phyloP scores from a whole-genome alignment of 176 grass and related monocot species.

The Luzula sylvatica region DNA sequence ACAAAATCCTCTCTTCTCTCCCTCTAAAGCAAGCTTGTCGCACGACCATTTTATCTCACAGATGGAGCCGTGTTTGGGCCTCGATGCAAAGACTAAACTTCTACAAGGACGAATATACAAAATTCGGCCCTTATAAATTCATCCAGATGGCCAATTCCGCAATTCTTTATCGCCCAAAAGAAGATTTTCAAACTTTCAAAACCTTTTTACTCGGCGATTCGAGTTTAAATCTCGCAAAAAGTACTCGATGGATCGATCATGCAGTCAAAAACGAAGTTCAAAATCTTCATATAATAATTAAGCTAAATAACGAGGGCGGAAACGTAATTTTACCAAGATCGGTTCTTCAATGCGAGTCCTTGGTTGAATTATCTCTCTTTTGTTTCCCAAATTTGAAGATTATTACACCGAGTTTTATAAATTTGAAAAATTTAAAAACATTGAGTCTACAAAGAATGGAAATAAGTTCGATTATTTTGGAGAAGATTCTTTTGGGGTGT shows the following conservation, averaged over 20 bases:
- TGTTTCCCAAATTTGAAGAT: constrained; percentile 10
- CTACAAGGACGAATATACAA: constrained; percentile 10
- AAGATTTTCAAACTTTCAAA: constrained; percentile 12
- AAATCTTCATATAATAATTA: constrained; percentile 7
- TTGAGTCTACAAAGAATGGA: constrained; percentile 16
- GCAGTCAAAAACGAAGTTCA: constrained; percentile 9
- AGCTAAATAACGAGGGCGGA: constrained; percentile 4
- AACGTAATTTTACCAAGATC: constrained; percentile 21
- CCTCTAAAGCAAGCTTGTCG: constrained; percentile 4
- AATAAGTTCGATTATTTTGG: constrained; percentile 1
- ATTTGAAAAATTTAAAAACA: constrained; percentile 1
- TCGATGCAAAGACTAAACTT: not conserved
- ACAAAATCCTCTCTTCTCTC: constrained; percentile 15
- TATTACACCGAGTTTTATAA: constrained; percentile 12
- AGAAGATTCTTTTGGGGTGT: constrained; percentile 15
- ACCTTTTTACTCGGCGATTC: constrained; percentile 9
- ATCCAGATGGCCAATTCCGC: constrained; percentile 7
- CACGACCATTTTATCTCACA: constrained; percentile 11
- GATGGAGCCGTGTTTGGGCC: constrained; percentile 18
- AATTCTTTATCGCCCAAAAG: not conserved
- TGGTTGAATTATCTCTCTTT: constrained; percentile 9
- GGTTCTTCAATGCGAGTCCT: not conserved
- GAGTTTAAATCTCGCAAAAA: constrained; percentile 7
- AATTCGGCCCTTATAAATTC: not conserved
- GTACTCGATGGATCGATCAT: constrained; percentile 12